phyloP scores from a whole-genome alignment of 805 yeast species.

The Alloascoidea africana region DNA sequence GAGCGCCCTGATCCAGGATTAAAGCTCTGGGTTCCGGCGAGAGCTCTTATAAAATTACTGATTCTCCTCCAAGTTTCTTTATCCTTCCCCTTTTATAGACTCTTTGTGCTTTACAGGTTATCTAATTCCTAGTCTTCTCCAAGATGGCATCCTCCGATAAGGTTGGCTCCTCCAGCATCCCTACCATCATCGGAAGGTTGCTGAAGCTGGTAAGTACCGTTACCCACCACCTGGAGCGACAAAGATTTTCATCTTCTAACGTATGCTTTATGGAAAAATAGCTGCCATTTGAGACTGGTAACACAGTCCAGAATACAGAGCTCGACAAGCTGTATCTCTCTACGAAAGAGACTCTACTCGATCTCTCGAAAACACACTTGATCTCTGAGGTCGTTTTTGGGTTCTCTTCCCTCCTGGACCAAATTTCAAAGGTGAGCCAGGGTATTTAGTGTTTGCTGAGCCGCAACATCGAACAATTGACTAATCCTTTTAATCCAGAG shows the following conservation, averaged over 20 bases:
- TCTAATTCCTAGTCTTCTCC: too few relatives aligned
- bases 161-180: too few relatives aligned
- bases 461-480: too few relatives aligned
- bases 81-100: too few relatives aligned
- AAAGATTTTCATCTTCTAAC: background rate
- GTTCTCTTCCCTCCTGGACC: background rate
- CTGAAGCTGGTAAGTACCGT: background rate
- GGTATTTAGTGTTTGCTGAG: background rate
- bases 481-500: background rate
- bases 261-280: too few relatives aligned
- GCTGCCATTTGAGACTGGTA: constrained; percentile 1
- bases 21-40: too few relatives aligned
- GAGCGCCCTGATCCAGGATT: too few relatives aligned
- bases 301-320: background rate
- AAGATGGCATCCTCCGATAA: too few relatives aligned
- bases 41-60: too few relatives aligned
- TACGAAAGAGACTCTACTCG: background rate
- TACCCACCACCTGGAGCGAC: background rate
- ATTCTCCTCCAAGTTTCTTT: too few relatives aligned
- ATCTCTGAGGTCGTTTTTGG: background rate
- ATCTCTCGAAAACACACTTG: background rate
- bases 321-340: background rate
- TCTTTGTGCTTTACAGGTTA: too few relatives aligned
- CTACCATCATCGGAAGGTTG: background rate
- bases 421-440: background rate